Evolutionary conservation across 805 yeast genomes (phyloP).

Genomic region (Sungouiella thailandica): DNA sequence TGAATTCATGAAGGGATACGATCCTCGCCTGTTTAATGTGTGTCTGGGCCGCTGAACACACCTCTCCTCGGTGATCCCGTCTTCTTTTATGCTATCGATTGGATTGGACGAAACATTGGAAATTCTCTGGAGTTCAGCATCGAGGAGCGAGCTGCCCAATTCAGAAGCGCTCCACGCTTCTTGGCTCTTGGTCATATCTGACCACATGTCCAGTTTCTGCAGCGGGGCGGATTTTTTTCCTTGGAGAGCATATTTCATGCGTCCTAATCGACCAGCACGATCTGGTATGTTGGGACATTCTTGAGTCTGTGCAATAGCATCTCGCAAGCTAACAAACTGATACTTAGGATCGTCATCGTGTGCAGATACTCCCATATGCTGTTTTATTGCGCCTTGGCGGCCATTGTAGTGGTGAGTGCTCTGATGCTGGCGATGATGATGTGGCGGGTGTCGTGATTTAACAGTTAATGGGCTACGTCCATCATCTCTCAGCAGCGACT

Average conservation of each 20-base stretch:
- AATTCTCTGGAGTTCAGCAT: too few species aligned
- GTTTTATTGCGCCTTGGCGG: slow-evolving; percentile 1
- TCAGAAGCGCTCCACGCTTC: too few species aligned
- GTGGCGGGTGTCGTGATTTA: neutral
- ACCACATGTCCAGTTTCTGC: neutral
- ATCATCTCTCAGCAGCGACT: neutral
- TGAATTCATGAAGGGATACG: too few species aligned
- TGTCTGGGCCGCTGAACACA: too few species aligned
- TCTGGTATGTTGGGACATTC: slow-evolving; percentile 14
- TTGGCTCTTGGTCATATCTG: neutral
- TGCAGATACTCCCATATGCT: neutral
- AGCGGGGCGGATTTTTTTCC: slow-evolving; percentile 10
- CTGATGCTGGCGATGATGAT: slow-evolving; percentile 2
- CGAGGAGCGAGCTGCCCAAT: too few species aligned
- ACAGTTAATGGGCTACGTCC: too few species aligned
- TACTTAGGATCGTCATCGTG: slow-evolving; percentile 12
- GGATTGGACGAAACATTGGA: too few species aligned
- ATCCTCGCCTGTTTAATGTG: too few species aligned
- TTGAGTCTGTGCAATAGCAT: slow-evolving; percentile 18
- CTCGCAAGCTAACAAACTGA: slow-evolving; percentile 31
- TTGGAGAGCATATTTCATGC: slow-evolving; percentile 32
- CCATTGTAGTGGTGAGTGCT: slow-evolving; percentile 7
- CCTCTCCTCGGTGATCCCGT: too few species aligned
- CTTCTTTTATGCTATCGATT: too few species aligned
- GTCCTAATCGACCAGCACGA: slow-evolving; percentile 30